Conservation (phyloP, 148 eudicot species). For the Diospyros lotus region DNA sequence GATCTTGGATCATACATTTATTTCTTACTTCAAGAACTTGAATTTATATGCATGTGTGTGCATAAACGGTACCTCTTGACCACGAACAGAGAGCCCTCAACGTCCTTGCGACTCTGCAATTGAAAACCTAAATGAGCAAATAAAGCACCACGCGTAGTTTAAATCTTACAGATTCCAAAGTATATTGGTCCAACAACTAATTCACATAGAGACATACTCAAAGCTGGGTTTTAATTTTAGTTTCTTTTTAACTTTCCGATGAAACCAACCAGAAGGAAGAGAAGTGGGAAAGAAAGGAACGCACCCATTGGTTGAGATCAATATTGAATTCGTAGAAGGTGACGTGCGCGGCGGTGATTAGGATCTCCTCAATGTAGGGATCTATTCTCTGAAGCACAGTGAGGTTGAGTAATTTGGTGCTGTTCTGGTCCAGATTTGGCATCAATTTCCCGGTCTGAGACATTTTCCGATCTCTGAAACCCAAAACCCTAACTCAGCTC, state of each 20-base stretch:
- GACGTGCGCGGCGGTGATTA: slow-evolving; percentile 78
- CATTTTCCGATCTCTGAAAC: slow-evolving; percentile 32
- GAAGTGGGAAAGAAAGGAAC: not conserved
- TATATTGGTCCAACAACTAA: not conserved
- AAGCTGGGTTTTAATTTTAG: not conserved
- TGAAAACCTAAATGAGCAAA: not conserved
- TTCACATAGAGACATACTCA: not conserved
- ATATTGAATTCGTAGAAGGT: slow-evolving; percentile 74
- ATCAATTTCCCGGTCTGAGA: slow-evolving; percentile 53
- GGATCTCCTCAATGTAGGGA: slow-evolving; percentile 63
- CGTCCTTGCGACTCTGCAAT: slow-evolving; percentile 82
- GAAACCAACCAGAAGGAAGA: not conserved
- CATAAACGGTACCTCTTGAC: slow-evolving; percentile 57
- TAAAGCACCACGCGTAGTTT: not conserved
- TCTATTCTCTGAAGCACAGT: slow-evolving; percentile 82
- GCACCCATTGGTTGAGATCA: slow-evolving; percentile 69
- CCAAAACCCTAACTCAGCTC: slow-evolving; percentile 19
- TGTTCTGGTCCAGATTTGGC: slow-evolving; percentile 71
- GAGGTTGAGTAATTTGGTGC: slow-evolving; percentile 65
- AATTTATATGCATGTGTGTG: not conserved
- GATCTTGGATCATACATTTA: slow-evolving; percentile 1
- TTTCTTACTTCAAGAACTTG: too few species aligned
- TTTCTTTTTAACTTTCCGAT: not conserved
- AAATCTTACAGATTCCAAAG: not conserved
- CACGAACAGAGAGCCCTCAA: slow-evolving; percentile 84